These are phyloP conservation scores for Prunus mume DNA, from an alignment of 306 rosid genomes.

Conservation along the genomic window DNA sequence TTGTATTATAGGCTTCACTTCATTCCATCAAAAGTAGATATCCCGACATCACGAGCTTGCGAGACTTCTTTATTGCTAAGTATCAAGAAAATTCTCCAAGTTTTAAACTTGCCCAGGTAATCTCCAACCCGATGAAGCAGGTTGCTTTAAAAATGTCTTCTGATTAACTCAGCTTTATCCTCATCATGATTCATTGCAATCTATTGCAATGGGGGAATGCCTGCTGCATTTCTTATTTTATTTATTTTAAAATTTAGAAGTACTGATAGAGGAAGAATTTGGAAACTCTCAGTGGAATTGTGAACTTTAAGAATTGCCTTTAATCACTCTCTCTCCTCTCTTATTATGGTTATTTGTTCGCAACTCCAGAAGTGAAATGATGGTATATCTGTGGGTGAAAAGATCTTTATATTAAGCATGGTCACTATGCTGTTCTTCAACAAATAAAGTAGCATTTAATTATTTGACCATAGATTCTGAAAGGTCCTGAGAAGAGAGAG, in stretches of 20 bases:
- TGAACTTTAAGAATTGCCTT: neutral
- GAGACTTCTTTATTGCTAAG: slow-evolving; percentile 88
- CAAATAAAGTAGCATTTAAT: neutral
- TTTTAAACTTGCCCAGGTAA: slow-evolving; percentile 99
- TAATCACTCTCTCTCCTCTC: neutral
- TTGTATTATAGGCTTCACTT: slow-evolving; percentile 78
- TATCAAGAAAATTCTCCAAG: slow-evolving; percentile 87
- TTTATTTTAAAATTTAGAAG: slow-evolving; percentile 8
- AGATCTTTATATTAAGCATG: neutral
- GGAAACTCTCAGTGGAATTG: neutral
- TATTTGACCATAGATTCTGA: neutral
- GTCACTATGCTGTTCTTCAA: too few species aligned
- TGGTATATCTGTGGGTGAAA: neutral
- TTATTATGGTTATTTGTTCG: neutral
- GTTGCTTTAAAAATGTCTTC: neutral
- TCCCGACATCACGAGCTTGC: slow-evolving; percentile 75
- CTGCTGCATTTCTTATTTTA: neutral
- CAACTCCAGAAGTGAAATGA: neutral
- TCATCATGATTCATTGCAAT: slow-evolving; percentile 4
- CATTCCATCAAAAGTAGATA: slow-evolving; percentile 96
- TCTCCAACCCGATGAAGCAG: slow-evolving; percentile 20
- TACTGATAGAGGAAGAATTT: neutral
- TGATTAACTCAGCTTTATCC: slow-evolving; percentile 19
- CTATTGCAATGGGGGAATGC: neutral
- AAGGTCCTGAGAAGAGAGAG: neutral